These are phyloP conservation scores for Candida neerlandica DNA, from an alignment of 1,139 yeast species.

Conservation along the genomic window DNA sequence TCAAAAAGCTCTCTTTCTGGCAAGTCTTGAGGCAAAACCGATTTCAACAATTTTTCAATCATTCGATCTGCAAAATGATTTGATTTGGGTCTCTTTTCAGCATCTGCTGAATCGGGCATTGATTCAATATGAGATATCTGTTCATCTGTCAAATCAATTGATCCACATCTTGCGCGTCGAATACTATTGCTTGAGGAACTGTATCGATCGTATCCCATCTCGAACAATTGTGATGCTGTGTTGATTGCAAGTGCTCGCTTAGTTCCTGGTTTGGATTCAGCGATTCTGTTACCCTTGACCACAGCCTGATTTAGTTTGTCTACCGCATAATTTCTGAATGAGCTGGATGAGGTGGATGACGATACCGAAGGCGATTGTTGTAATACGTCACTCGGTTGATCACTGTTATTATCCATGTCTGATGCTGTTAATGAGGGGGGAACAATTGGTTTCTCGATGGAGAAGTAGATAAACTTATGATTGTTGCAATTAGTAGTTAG, in stretches of 20 bases:
- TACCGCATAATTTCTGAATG: constrained; percentile 14
- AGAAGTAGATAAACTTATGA: not conserved
- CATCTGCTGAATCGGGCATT: constrained; percentile 31
- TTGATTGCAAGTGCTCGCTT: constrained; percentile 57
- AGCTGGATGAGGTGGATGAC: constrained; percentile 9
- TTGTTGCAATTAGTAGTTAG: not conserved
- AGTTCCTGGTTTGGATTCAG: constrained; percentile 35
- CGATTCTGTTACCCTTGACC: constrained; percentile 22
- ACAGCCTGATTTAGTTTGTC: constrained; percentile 18
- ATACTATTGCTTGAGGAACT: not conserved
- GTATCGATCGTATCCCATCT: constrained; percentile 50
- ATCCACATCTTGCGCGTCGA: constrained; percentile 16
- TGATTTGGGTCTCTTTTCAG: constrained; percentile 13
- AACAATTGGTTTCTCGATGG: not conserved
- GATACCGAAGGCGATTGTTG: constrained; percentile 6
- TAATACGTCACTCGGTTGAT: constrained; percentile 1
- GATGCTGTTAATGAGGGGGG: not conserved
- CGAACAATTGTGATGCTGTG: constrained; percentile 59
- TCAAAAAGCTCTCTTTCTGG: constrained; percentile 50
- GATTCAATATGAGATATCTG: constrained; percentile 21
- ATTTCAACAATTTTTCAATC: constrained; percentile 53
- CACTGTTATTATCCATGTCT: not conserved
- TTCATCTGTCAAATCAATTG: constrained; percentile 19
- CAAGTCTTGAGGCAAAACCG: constrained; percentile 45
- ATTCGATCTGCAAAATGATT: constrained; percentile 60